Conservation (phyloP, 331 rosid species). For the Quercus tomentella region DNA sequence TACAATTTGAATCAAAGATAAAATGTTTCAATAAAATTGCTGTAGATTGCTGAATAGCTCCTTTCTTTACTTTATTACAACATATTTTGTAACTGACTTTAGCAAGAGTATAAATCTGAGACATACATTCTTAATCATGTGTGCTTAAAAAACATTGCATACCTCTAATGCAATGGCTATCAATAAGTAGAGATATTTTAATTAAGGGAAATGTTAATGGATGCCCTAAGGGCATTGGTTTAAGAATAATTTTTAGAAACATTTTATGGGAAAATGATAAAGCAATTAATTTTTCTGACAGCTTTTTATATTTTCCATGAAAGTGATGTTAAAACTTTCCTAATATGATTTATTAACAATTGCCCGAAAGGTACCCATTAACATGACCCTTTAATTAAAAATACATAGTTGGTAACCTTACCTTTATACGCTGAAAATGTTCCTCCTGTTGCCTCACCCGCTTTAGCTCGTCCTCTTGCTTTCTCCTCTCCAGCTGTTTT, state of each 20-base stretch:
- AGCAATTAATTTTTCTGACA: too few relatives aligned
- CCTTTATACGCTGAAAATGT: constrained; percentile 88
- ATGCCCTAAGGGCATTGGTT: too few relatives aligned
- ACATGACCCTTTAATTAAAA: too few relatives aligned
- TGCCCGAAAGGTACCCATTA: too few relatives aligned
- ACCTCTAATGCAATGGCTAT: background rate
- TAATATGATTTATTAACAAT: too few relatives aligned
- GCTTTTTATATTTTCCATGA: too few relatives aligned
- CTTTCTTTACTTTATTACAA: background rate
- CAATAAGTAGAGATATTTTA: background rate
- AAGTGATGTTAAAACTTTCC: too few relatives aligned
- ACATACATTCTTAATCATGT: background rate
- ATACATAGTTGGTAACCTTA: constrained; percentile 23
- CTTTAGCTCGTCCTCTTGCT: constrained; percentile 92
- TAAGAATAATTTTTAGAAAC: too few relatives aligned
- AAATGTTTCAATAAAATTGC: background rate
- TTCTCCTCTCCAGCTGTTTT: constrained; percentile 87
- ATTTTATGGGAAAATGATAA: too few relatives aligned
- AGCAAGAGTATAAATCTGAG: background rate
- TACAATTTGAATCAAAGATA: background rate
- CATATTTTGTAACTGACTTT: background rate
- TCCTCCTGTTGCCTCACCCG: constrained; percentile 96
- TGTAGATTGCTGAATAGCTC: background rate
- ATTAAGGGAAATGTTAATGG: background rate
- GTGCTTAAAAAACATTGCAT: background rate